phyloP scores from a whole-genome alignment of 140 eudicot species.

The Ambrosia hybrid region DNA sequence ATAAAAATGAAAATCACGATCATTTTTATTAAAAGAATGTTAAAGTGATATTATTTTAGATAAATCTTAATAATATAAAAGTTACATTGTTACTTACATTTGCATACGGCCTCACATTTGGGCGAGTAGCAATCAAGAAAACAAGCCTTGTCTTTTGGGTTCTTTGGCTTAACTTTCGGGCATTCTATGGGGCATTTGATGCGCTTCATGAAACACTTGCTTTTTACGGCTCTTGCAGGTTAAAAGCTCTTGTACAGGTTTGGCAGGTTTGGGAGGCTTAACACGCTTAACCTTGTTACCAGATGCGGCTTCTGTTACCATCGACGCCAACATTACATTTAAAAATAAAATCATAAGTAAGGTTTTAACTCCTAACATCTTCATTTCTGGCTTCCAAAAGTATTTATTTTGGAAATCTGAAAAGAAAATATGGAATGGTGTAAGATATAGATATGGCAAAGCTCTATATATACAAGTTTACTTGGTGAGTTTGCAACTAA shows the following conservation, averaged over 20 bases:
- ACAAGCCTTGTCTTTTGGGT: conserved; percentile 45
- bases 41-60: too few species aligned
- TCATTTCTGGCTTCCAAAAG: conserved; percentile 3
- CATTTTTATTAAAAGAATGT: neutral
- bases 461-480: conserved; percentile 23
- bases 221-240: conserved; percentile 46
- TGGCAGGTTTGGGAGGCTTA: conserved; percentile 33
- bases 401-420: neutral
- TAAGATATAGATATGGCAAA: neutral
- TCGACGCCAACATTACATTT: conserved; percentile 19
- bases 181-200: conserved; percentile 50
- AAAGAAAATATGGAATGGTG: conserved; percentile 18
- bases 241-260: conserved; percentile 34
- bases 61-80: too few species aligned
- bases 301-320: conserved; percentile 38
- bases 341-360: conserved; percentile 27
- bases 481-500: conserved; percentile 31
- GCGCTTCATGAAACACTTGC: conserved; percentile 51
- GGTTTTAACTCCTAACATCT: conserved; percentile 24
- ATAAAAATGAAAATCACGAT: too few species aligned
- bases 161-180: conserved; percentile 44
- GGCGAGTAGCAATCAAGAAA: conserved; percentile 59
- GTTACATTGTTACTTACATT: conserved; percentile 33
- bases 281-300: conserved; percentile 31
- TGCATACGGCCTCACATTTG: conserved; percentile 51